phyloP scores from a whole-genome alignment of 1,284 basidiomycete genomes.

The Pyrrhoderma noxium region DNA sequence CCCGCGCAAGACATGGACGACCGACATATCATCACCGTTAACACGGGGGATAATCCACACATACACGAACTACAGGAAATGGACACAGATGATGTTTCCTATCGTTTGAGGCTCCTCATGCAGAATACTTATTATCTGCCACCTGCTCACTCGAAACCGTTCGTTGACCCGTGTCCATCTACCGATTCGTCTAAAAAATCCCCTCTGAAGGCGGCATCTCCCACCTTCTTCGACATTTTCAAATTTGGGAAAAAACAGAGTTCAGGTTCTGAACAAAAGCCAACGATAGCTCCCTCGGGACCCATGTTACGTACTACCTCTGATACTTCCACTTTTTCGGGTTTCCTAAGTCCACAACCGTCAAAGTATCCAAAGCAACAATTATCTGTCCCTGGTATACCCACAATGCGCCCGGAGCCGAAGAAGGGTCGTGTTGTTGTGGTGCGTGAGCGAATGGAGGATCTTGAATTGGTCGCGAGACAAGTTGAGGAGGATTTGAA shows the following conservation, averaged over 20 bases:
- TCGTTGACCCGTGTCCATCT: conserved; percentile 41
- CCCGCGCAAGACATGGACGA: conserved; percentile 37
- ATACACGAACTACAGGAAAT: conserved; percentile 37
- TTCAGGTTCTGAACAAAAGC: conserved; percentile 22
- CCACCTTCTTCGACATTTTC: conserved; percentile 65
- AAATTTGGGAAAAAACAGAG: conserved; percentile 41
- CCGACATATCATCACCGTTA: conserved; percentile 37
- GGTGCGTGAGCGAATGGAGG: conserved; percentile 68
- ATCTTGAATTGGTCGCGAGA: conserved; percentile 58
- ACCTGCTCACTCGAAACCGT: conserved; percentile 74
- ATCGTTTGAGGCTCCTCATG: conserved; percentile 69
- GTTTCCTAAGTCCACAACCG: conserved; percentile 19
- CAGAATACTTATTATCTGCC: conserved; percentile 81
- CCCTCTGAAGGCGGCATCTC: conserved; percentile 35
- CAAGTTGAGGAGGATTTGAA: conserved; percentile 67
- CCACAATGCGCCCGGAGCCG: conserved; percentile 28
- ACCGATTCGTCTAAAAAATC: conserved; percentile 33
- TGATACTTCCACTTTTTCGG: conserved; percentile 46
- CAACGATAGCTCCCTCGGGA: conserved; percentile 30
- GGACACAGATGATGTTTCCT: conserved; percentile 73
- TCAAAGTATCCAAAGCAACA: conserved; percentile 33
- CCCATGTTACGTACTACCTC: conserved; percentile 57
- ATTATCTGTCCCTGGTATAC: conserved; percentile 18
- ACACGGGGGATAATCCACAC: conserved; percentile 32
- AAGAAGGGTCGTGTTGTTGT: conserved; percentile 54